Percentiles rank a stretch among this genome's conserved stretches.
These are phyloP conservation scores for Podaxis sp. DNA, from an alignment of 768 basidiomycete genomes.

Conservation along the genomic window DNA sequence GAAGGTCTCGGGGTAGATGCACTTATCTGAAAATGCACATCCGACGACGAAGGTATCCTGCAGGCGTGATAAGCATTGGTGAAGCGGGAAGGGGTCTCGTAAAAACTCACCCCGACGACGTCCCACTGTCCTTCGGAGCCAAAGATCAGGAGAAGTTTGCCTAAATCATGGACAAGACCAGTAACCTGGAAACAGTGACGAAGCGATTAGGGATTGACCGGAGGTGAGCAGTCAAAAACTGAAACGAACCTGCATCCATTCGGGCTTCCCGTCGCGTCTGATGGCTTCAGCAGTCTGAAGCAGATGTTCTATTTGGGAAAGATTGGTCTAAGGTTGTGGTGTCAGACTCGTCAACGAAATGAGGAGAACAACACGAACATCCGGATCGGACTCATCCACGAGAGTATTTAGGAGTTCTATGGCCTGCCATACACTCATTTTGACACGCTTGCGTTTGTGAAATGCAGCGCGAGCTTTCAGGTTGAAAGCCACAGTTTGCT, in stretches of 20 bases:
- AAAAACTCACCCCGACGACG: conserved; percentile 73
- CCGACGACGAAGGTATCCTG: conserved; percentile 70
- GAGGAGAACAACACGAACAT: conserved; percentile 42
- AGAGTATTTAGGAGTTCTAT: conserved; percentile 87
- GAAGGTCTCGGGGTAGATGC: conserved; percentile 80
- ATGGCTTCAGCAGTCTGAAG: conserved; percentile 93
- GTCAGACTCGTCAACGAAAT: conserved; percentile 18
- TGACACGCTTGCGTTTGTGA: conserved; percentile 60
- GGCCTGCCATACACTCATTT: conserved; percentile 87
- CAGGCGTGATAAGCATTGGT: conserved; percentile 13
- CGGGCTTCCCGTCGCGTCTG: conserved; percentile 80
- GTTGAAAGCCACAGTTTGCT: conserved; percentile 87
- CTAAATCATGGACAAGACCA: conserved; percentile 86
- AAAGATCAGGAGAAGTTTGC: conserved; percentile 83
- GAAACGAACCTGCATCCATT: conserved; percentile 79
- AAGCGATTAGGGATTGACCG: background rate
- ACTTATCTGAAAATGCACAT: conserved; percentile 82
- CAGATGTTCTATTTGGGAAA: conserved; percentile 89
- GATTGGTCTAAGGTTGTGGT: conserved; percentile 51
- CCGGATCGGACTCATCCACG: conserved; percentile 90
- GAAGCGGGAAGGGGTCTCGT: conserved; percentile 3
- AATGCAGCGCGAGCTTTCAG: conserved; percentile 75
- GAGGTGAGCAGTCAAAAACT: background rate
- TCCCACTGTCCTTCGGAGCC: conserved; percentile 93
- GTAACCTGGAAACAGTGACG: conserved; percentile 44